phyloP scores from a whole-genome alignment of 208 protist species.

The Acanthamoeba rhysodes region DNA sequence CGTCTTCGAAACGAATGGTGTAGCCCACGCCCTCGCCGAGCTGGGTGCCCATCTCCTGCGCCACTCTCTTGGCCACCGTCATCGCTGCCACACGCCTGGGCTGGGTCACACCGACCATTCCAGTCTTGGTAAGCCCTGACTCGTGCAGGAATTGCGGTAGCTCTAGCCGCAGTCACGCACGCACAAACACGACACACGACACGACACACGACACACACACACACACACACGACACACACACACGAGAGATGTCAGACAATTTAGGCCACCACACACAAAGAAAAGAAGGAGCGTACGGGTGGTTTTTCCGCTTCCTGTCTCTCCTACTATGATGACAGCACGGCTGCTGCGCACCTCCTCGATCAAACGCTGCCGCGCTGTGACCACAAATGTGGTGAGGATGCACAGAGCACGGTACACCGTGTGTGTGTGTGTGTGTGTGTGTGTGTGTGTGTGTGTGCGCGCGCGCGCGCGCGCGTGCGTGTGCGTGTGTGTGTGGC shows the following conservation, averaged over 20 bases:
- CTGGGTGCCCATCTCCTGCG: slow-evolving; percentile 92
- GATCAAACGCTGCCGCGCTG: slow-evolving; percentile 13
- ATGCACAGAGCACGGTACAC: too few relatives aligned
- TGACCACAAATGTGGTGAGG: neutral
- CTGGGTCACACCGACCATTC: slow-evolving; percentile 97
- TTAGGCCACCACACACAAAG: neutral
- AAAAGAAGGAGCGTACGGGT: neutral
- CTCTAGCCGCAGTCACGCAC: slow-evolving; percentile 88
- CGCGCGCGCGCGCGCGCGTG: too few relatives aligned
- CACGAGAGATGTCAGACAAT: too few relatives aligned
- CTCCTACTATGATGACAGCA: slow-evolving; percentile 5
- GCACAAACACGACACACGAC: too few relatives aligned
- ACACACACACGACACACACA: neutral
- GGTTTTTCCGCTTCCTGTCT: slow-evolving; percentile 62
- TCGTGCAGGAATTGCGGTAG: slow-evolving; percentile 95
- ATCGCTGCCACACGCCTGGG: slow-evolving; percentile 99
- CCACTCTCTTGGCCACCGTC: slow-evolving; percentile 98
- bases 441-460: too few relatives aligned
- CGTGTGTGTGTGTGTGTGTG: too few relatives aligned
- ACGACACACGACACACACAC: too few relatives aligned
- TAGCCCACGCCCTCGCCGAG: slow-evolving; percentile 94
- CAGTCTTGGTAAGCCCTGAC: slow-evolving; percentile 83
- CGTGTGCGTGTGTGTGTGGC: too few relatives aligned
- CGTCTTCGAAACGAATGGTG: slow-evolving; percentile 96
- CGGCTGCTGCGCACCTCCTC: neutral